Evolutionary conservation across 78 protist species (phyloP).

Genomic region (Monosiga brevicollis): DNA sequence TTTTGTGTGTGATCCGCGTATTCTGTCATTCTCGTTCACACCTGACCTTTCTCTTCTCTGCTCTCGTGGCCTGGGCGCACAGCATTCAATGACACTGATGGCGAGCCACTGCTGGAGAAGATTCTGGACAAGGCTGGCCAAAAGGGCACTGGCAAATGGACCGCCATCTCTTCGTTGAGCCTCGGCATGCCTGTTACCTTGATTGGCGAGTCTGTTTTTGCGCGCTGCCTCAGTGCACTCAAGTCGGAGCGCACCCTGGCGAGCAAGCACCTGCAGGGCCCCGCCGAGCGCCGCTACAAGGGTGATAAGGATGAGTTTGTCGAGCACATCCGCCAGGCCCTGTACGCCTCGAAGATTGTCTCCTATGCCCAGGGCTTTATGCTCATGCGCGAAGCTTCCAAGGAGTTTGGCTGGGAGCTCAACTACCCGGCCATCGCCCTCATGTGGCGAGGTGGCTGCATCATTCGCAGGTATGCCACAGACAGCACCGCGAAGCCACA

Average conservation of each 20-base stretch:
- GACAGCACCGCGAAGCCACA: too few relatives aligned
- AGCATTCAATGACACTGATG: constrained; percentile 55
- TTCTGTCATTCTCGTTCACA: too few relatives aligned
- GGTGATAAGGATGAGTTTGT: constrained; percentile 54
- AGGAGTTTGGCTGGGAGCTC: constrained; percentile 54
- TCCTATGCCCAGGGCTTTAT: constrained; percentile 78
- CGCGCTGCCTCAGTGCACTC: constrained; percentile 54
- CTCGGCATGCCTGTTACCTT: constrained; percentile 25
- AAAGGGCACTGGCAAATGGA: constrained; percentile 95
- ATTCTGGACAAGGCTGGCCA: constrained; percentile 80
- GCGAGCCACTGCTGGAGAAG: constrained; percentile 60
- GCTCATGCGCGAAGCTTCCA: constrained; percentile 22
- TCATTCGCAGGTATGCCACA: constrained; percentile 81
- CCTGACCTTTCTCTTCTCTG: too few relatives aligned
- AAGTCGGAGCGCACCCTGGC: constrained; percentile 62
- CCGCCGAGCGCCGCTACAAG: constrained; percentile 19
- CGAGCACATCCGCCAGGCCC: constrained; percentile 60
- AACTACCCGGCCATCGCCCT: constrained; percentile 73
- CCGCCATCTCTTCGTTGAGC: constrained; percentile 56
- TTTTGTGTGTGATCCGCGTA: too few relatives aligned
- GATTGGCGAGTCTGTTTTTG: neutral
- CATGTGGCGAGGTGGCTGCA: constrained; percentile 96
- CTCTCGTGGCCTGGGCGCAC: too few relatives aligned
- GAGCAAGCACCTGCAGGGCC: constrained; percentile 47
- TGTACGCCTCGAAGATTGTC: constrained; percentile 77